Evolutionary conservation across 352 stramenopile genomes (phyloP).

Genomic region (Globisporangium yorkense): DNA sequence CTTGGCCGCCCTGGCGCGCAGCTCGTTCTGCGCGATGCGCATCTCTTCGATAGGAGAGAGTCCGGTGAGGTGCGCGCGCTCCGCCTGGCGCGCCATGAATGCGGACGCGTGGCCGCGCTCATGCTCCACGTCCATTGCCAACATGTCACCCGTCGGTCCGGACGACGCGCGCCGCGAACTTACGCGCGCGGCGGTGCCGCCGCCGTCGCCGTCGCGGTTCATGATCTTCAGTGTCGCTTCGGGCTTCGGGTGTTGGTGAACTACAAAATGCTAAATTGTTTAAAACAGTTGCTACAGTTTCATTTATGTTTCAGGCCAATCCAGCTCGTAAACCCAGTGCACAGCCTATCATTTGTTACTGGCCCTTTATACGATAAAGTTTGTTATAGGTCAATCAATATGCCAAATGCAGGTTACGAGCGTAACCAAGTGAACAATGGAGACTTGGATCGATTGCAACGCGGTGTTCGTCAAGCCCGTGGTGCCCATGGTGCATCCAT

Average conservation of each 20-base stretch:
- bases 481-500: constrained; percentile 12
- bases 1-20: constrained; percentile 61
- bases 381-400: no score
- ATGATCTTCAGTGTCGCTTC: not conserved
- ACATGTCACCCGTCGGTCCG: not conserved
- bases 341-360: no score
- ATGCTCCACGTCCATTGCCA: constrained; percentile 3
- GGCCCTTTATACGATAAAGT: no score
- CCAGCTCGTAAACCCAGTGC: no score
- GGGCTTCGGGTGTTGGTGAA: no score
- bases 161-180: not conserved
- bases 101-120: constrained; percentile 23
- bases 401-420: no score
- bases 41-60: constrained; percentile 85
- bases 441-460: no score
- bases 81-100: constrained; percentile 73
- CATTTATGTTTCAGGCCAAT: no score
- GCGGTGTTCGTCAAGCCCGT: constrained; percentile 7
- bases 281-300: no score
- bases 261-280: no score
- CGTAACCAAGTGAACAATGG: no score
- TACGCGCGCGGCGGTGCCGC: not conserved
- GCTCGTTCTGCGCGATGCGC: constrained; percentile 72
- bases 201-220: not conserved
- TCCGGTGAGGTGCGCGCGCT: constrained; percentile 61